Base-by-base conservation (phyloP, 1,139 yeast genomes). In the Magnusiomyces suaveolens region DNA sequence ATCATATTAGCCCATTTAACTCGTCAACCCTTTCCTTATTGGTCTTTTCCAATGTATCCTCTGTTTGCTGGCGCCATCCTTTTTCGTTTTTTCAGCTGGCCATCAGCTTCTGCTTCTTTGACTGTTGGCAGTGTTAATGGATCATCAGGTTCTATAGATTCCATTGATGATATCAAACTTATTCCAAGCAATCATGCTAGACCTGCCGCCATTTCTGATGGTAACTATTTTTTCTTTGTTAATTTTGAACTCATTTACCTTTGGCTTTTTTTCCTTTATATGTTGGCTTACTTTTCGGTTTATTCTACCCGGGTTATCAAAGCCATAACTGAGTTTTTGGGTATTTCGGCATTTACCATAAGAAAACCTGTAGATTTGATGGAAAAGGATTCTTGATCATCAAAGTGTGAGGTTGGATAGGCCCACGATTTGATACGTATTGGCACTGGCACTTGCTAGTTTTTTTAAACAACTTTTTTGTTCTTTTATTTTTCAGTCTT, bases 1-100 rank as follows among this genome's bases (percentile, higher is more conserved):
- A 68, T 73, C 49, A 85, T 85, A 61, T 73, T 83, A 59, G 85
- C 85, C 18, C 94, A 85, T 68, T 77, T 85, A 62, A 84, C 92
- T 39, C 68, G 78, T 52, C 89, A 83, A 65, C 69, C 72, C 20
- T 85, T 83, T 72, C 94, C 94, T 26, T 63, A 63, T 55, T 67
- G 72, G 68, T 69, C 70, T 32, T 54, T 71, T 38, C 68, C 72
- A 20, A 60, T 68, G 61, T 57, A 70, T 18, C 72, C 75, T n/a
- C 64, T 72, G 33, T 57, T 66, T 47, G 55, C 60, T 2, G 76
- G 74, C 12, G 64, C 73, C 6, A 46, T 72, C 14, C 52, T 71
- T 24, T 72, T 72, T 33, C 44, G 56, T 12, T 18, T 55, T 14
- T 54, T 54, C 18, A 38, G 33, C 14, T 48, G 51, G 51, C 51